Evolutionary conservation across 2,329 filamentous ascomycete genomes (phyloP), one percentile per base, ranked within the genome.

Genomic region (Myriosclerotinia scirpicola): DNA sequence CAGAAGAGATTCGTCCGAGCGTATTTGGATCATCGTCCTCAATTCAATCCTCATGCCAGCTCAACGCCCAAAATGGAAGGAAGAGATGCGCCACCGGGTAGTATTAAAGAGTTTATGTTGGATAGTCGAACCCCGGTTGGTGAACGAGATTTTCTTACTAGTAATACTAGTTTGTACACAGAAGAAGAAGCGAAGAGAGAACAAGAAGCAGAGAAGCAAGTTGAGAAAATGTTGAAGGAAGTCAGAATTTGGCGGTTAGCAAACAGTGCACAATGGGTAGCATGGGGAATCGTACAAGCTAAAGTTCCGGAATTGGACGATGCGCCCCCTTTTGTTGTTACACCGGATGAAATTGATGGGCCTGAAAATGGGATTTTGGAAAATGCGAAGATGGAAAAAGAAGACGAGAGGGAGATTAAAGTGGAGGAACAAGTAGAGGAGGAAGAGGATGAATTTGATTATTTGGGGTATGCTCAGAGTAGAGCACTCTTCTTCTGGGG

Each of bases 231-330:
- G 38, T 81, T 95, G 75, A 85, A 89, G 52, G 93, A 98, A 79
- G 88, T 92, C 2, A 83, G 87, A 20, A 81, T 96, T 55, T 99
- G 95, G 95, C 87, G 95, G 3, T 82, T 91, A 0, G 91, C 92
- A 50, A 96, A 95, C 79, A 93, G 90, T 46, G 92, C 92, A 2
- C 87, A 91, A 79, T 99, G 95, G 95, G 87, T 96, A 34, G 91
- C 93, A 1, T 99, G 95, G 95, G 95, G 95, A 34, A 92, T 98
- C 69, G 90, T 99, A 62, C 95, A 99, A 79, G 94, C 95, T 58
- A 93, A 95, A 76, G 83, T 96, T 1, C 88, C 91, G 0, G 91
- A 88, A 0, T 82, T 94, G 7, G 71, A 74, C 30, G 64, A 64
- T 56, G 22, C 64, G 26, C 42, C 63, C 5, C 36, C 54, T 5